Conservation (phyloP, 306 rosid genomes). For the Vigna hirtella region DNA sequence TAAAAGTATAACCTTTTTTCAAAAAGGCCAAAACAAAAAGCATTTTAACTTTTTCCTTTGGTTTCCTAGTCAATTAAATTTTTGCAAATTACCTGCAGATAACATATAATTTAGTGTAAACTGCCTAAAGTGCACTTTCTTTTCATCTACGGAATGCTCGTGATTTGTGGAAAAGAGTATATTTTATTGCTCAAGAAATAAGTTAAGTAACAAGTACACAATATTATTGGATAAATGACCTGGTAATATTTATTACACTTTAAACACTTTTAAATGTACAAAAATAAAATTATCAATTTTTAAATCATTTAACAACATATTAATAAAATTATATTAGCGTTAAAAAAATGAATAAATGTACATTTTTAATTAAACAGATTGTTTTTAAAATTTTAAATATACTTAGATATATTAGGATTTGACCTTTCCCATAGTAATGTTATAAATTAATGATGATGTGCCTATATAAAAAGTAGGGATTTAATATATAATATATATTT, state of each 20-base stretch:
- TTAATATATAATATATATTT: too few species aligned
- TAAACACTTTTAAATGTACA: too few species aligned
- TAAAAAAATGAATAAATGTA: too few species aligned
- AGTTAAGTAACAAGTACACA: background rate
- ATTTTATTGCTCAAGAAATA: background rate
- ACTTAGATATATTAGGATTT: too few species aligned
- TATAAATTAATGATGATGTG: too few species aligned
- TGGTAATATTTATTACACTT: background rate
- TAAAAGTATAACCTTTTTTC: background rate
- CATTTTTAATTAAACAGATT: too few species aligned
- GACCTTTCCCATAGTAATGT: too few species aligned
- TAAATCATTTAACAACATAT: too few species aligned
- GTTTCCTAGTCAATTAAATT: background rate
- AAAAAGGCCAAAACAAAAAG: slow-evolving; percentile 11
- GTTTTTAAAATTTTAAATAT: too few species aligned
- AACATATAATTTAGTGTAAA: slow-evolving; percentile 30
- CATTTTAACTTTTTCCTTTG: slow-evolving; percentile 1
- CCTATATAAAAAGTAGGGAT: too few species aligned
- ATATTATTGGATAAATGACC: slow-evolving; percentile 13
- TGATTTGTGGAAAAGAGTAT: background rate
- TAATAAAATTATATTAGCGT: too few species aligned
- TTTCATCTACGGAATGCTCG: background rate
- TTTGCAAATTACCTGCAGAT: slow-evolving; percentile 32
- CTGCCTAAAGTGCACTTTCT: slow-evolving; percentile 2
- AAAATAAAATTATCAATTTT: too few species aligned